Conservation (phyloP, 352 stramenopile species). For the Stramenopiles sp. region DNA sequence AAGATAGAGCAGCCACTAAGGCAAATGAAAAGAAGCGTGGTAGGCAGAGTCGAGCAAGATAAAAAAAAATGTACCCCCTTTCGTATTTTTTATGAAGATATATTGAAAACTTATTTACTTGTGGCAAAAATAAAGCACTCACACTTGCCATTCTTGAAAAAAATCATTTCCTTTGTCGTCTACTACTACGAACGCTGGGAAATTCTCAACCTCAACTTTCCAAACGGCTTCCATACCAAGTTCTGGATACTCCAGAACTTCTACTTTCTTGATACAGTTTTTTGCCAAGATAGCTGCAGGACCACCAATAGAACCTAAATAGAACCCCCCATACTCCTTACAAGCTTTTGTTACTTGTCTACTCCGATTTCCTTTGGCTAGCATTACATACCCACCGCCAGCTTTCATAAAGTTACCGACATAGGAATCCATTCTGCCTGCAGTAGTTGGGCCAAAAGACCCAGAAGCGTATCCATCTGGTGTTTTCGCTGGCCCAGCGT, state of each 20-base stretch:
- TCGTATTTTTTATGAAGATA: no score
- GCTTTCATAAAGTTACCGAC: conserved; percentile 56
- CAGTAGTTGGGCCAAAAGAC: conserved; percentile 61
- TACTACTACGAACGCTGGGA: conserved; percentile 69
- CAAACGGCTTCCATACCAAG: conserved; percentile 72
- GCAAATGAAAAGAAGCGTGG: background rate
- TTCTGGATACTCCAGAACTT: conserved; percentile 65
- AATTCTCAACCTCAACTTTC: conserved; percentile 69
- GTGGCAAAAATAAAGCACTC: no score
- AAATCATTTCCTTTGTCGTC: conserved; percentile 70
- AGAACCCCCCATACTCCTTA: conserved; percentile 68
- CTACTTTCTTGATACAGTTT: conserved; percentile 67
- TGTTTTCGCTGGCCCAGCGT: conserved; percentile 64
- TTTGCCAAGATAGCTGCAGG: conserved; percentile 61
- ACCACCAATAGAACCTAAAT: conserved; percentile 61
- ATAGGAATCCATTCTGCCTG: conserved; percentile 65
- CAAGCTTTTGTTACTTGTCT: conserved; percentile 59
- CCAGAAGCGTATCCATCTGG: conserved; percentile 59
- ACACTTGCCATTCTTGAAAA: conserved; percentile 55
- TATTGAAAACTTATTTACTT: no score
- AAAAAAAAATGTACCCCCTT: no score
- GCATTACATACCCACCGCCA: conserved; percentile 52
- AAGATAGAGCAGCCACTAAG: background rate
- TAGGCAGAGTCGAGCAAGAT: no score
- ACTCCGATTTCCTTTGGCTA: conserved; percentile 65